Base-by-base conservation (phyloP, 2,329 filamentous ascomycete species). In the Penicillium sp. region DNA sequence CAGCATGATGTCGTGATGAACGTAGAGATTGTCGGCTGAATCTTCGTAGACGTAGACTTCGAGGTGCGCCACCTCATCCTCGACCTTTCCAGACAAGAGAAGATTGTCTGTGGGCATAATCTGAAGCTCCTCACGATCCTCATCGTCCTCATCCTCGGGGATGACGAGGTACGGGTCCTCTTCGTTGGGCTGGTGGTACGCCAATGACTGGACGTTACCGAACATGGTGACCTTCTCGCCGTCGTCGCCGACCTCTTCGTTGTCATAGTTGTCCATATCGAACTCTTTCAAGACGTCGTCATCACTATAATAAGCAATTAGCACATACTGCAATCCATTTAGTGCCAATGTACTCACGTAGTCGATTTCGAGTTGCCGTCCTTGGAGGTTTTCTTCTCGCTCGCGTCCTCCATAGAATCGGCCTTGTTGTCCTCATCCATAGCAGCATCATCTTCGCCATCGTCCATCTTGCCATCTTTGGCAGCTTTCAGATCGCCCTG, bases 1-100 rank as follows among this genome's bases (percentile, higher is more conserved):
- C 50, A 99, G 82, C 92, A 99, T 97, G 64, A 99, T 95, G 73
- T 99, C 94, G 81, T 99, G 94, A 76, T 99, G 94, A 22, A 99
- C 92, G 72, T 99, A 99, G 55, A 99, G 86, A 70, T 99, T 99
- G 74, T 97, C 94, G 40, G 87, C 89, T 56, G 85, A 85, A 64
- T 97, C 94, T 73, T 99, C 94, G 74, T 97, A 99, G 25, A 99
- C 91, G 67, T 97, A 96, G 18, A 97, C 88, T 72, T 99, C 94
- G 24, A 99, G 80, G 73, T 97, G 92, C 16, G 94, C 92, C 55
- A 99, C 86, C 70, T 99, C 94, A 64, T 99, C 94, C 74, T 99
- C 94, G 46, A 97, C 87, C 76, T 96, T 92, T 59, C 91, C 92
- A 10, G 92, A 89, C 43, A 99, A 79, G 30, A 99, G 81, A 54